These are phyloP conservation scores for Penicillium mononematosum DNA, from an alignment of 495 filamentous ascomycete species.

Conservation along the genomic window DNA sequence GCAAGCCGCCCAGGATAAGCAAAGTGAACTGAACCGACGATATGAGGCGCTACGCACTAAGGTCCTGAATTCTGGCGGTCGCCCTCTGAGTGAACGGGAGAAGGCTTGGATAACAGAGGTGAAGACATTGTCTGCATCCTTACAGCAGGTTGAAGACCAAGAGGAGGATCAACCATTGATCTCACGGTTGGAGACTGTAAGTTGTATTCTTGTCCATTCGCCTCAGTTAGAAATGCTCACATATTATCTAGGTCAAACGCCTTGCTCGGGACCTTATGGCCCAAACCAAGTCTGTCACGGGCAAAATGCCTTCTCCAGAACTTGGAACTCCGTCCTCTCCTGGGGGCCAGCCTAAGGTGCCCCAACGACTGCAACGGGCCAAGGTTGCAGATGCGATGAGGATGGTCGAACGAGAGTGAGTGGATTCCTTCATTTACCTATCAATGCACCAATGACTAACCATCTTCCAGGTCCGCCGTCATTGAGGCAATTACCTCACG, in stretches of 20 bases:
- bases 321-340: conserved; percentile 34
- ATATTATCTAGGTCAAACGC: conserved; percentile 39
- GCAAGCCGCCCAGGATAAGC: conserved; percentile 55
- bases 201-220: conserved; percentile 21
- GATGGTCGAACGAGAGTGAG: conserved; percentile 68
- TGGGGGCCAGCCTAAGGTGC: conserved; percentile 50
- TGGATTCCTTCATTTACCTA: conserved; percentile 4
- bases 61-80: conserved; percentile 54
- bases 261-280: conserved; percentile 53
- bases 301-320: conserved; percentile 31
- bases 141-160: conserved; percentile 26
- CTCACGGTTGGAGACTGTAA: conserved; percentile 41
- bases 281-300: conserved; percentile 42
- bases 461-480: conserved; percentile 33
- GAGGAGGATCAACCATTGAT: conserved; percentile 32
- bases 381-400: conserved; percentile 68
- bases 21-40: conserved; percentile 57
- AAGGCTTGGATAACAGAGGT: conserved; percentile 67
- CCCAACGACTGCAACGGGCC: conserved; percentile 63
- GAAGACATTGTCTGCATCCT: conserved; percentile 42
- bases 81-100: conserved; percentile 73
- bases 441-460: conserved; percentile 13
- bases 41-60: conserved; percentile 65
- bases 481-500: conserved; percentile 43
- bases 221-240: conserved; percentile 12